Evolutionary conservation across 352 stramenopile genomes (phyloP).

Genomic region (Elongisporangium senticosum): DNA sequence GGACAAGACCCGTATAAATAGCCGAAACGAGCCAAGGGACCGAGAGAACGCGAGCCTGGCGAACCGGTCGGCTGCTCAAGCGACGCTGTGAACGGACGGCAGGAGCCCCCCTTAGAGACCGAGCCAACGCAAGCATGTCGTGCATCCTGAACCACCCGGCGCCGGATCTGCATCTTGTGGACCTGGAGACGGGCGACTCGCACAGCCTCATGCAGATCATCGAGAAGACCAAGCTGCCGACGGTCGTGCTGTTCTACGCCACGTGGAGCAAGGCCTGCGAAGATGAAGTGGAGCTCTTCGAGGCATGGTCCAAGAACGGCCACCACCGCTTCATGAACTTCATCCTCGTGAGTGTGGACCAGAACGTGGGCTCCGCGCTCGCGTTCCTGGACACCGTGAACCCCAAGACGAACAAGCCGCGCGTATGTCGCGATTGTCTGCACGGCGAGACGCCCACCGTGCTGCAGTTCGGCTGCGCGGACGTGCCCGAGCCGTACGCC

Average conservation of each 20-base stretch:
- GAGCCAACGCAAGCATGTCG: conserved; percentile 22
- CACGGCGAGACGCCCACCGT: conserved; percentile 40
- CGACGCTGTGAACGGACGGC: not conserved
- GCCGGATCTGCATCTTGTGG: conserved; percentile 40
- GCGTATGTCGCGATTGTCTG: conserved; percentile 45
- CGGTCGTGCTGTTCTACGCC: conserved; percentile 54
- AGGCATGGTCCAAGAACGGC: conserved; percentile 46
- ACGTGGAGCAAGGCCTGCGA: conserved; percentile 57
- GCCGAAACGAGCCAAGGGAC: too few species aligned
- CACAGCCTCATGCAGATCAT: conserved; percentile 30
- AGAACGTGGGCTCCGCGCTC: conserved; percentile 46
- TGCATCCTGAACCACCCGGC: conserved; percentile 39
- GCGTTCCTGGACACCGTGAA: conserved; percentile 40
- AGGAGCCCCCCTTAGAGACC: not conserved
- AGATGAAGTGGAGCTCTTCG: conserved; percentile 46
- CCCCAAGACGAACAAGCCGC: conserved; percentile 25
- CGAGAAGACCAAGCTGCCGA: conserved; percentile 24
- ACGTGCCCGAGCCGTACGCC: conserved; percentile 48
- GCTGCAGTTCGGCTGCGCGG: conserved; percentile 41
- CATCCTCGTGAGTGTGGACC: conserved; percentile 56
- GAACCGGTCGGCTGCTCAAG: not conserved
- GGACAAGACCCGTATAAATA: not conserved
- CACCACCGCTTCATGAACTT: conserved; percentile 49
- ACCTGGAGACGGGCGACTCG: conserved; percentile 42
- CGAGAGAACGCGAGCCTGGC: not conserved